Base-by-base conservation (phyloP, 164 flowering plant species). In the Chimonanthus praecox region DNA sequence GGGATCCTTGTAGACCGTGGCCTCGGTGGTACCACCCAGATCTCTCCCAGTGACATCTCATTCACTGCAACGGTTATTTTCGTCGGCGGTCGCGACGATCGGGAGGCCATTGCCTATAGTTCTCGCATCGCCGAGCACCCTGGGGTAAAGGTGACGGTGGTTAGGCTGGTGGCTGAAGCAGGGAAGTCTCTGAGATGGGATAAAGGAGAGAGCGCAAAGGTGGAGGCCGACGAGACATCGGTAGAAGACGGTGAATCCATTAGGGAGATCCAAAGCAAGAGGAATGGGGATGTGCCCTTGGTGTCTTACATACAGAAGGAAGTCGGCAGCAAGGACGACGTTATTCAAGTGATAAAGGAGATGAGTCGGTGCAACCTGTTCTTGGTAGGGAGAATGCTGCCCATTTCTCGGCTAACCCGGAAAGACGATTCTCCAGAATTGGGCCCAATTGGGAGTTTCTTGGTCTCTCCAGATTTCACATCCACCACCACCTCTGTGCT, bases 91-190 rank as follows among this genome's bases (percentile, higher is more conserved):
- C 65, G 10, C 6, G 88, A 85, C 49, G 88, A 85, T 20, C 68
- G 68, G 0, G 88, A 85, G 65, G 85, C 85, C 0, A 79, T 85
- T 0, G 82, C 88, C 0, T 83, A 80, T 50, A 86, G 79, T 3
- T 11, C 70, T 3, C 71, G 88, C 7, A 82, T 85, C 80, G 84
- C 85, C 0, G 88, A 85, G 74, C 88, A 85, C 58, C 88, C 87
- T 0, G 88, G 88, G 6, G 79, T 85, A 15, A 49, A 20, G 13
- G 77, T 85, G n/a, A 73, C 70, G 2, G 78, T 83, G 7, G 20
- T 83, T 3, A 68, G 69, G 66, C 82, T 85, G 67, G 64, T 47
- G 61, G 67, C 72, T 4, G 51, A 78, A 33, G 49, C 72, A 2
- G 75, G 71, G 21, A 78, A 10, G 46, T 58, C 74, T 7, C 20